Evolutionary conservation across 805 yeast genomes (phyloP).

Genomic region (Sugiyamaella chiloensis): DNA sequence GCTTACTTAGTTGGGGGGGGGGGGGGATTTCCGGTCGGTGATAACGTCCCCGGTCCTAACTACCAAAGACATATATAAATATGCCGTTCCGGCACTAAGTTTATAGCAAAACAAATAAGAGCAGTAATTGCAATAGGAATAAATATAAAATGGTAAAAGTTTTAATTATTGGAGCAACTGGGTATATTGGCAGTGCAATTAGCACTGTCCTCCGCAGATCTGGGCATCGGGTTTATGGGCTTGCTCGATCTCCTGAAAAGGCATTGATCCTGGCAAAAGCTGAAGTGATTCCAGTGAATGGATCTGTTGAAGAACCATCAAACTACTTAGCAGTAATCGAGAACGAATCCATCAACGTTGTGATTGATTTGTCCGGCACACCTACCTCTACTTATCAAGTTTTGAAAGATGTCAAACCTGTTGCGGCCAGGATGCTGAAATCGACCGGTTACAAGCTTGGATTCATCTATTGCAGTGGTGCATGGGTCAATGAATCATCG

Average conservation of each 20-base stretch:
- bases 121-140: too few relatives aligned
- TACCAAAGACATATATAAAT: too few relatives aligned
- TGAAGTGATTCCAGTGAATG: constrained; percentile 12
- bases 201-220: not conserved
- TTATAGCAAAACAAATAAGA: too few relatives aligned
- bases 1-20: too few relatives aligned
- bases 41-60: too few relatives aligned
- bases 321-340: constrained; percentile 6
- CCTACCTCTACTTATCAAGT: constrained; percentile 3
- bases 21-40: too few relatives aligned
- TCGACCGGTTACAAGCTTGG: constrained; percentile 7
- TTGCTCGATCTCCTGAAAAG: constrained; percentile 13
- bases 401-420: not conserved
- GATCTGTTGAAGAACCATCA: constrained; percentile 10
- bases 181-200: constrained; percentile 14
- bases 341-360: constrained; percentile 11
- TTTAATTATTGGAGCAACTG: constrained; percentile 16
- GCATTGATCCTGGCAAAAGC: not conserved
- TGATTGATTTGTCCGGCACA: constrained; percentile 11
- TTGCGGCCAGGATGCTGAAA: not conserved
- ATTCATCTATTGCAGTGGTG: constrained; percentile 9
- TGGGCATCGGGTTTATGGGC: constrained; percentile 15
- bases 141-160: constrained; percentile 11
- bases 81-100: too few relatives aligned
- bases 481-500: constrained; percentile 14